Evolutionary conservation across 208 protist genomes (phyloP), one percentile per base, ranked within the genome.

Genomic region (Vickermania ingenoplastis): DNA sequence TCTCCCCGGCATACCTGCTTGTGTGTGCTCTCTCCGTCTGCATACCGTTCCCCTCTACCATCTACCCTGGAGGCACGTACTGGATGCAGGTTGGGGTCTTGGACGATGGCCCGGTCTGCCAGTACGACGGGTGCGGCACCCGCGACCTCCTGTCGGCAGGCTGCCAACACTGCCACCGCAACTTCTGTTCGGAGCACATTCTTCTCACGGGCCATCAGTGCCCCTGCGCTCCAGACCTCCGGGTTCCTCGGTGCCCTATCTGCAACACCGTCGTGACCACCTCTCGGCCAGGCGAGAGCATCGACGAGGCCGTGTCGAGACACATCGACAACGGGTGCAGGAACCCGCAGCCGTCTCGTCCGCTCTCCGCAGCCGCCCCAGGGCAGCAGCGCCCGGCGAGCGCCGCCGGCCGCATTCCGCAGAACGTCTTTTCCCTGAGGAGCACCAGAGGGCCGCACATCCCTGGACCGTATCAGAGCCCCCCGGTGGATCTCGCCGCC

Each of bases 41-140:
- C n/a, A n/a, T n/a, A n/a, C n/a, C n/a, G n/a, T n/a, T n/a, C n/a
- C n/a, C n/a, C n/a, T n/a, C n/a, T n/a, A n/a, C n/a, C n/a, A n/a
- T n/a, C n/a, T n/a, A n/a, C n/a, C n/a, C n/a, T n/a, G n/a, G n/a
- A n/a, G n/a, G n/a, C n/a, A n/a, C n/a, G n/a, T n/a, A n/a, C n/a
- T 0, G 17, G 17, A 95, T 95, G 89, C 85, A 95, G 59, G 83
- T 95, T 23, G 89, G 86, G 17, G 49, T 91, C 24, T 69, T 81
- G 57, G 89, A 95, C 58, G 79, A 91, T 49, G 64, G 65, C 13
- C 75, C 84, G 25, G 59, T 81, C 45, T 95, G 89, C 59, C 71
- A 75, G 53, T 74, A 80, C 51, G 52, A 61, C 23, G 77, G 77
- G 48, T 95, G 89, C 67, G 77, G 67, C 0, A 63, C 90, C 57